phyloP scores from a whole-genome alignment of 805 yeast species.

The Scheffersomyces amazonensis region DNA sequence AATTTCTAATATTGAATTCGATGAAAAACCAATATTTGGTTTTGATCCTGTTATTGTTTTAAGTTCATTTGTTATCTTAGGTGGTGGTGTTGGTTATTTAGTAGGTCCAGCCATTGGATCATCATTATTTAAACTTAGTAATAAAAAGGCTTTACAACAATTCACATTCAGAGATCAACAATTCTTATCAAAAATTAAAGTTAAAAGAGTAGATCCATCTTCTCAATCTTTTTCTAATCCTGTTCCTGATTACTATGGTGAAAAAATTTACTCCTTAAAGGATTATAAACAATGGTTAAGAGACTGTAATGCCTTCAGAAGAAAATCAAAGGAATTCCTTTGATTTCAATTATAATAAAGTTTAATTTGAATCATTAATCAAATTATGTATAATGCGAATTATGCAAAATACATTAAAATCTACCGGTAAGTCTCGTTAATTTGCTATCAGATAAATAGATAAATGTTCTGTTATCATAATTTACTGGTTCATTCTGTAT shows the following conservation, averaged over 20 bases:
- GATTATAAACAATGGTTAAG: slow-evolving; percentile 95
- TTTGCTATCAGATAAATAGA: too few species aligned
- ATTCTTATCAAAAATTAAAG: slow-evolving; percentile 70
- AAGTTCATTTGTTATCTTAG: slow-evolving; percentile 67
- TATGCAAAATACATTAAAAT: too few species aligned
- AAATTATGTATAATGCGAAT: too few species aligned
- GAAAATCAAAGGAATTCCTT: slow-evolving; percentile 69
- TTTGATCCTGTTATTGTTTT: slow-evolving; percentile 84
- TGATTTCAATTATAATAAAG: slow-evolving; percentile 1
- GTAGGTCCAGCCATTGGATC: slow-evolving; percentile 82
- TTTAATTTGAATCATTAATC: too few species aligned
- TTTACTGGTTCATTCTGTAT: too few species aligned
- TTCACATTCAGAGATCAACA: slow-evolving; percentile 64
- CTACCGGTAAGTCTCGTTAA: too few species aligned
- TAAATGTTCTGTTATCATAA: too few species aligned
- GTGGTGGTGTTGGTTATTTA: slow-evolving; percentile 75
- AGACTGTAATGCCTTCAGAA: slow-evolving; percentile 86
- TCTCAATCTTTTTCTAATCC: slow-evolving; percentile 90
- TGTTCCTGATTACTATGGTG: slow-evolving; percentile 98
- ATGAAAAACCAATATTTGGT: slow-evolving; percentile 82
- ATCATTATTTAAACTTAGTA: slow-evolving; percentile 56
- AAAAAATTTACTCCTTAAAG: slow-evolving; percentile 80
- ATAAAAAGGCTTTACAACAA: slow-evolving; percentile 42
- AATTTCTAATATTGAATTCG: slow-evolving; percentile 79
- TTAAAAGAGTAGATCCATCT: slow-evolving; percentile 88